phyloP scores from a whole-genome alignment of 257 asterid species.

The Solanum appendiculatum region DNA sequence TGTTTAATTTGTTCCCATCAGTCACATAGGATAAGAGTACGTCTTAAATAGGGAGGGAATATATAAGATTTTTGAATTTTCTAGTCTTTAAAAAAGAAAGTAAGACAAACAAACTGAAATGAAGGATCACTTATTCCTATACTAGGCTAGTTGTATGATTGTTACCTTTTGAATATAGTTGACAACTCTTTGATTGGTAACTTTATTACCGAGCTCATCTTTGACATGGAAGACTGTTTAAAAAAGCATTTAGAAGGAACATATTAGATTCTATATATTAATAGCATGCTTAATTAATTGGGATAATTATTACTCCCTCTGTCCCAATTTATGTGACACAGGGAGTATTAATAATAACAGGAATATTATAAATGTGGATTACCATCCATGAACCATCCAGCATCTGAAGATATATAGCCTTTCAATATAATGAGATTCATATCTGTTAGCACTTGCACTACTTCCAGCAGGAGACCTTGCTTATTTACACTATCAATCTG shows the following conservation, averaged over 20 bases:
- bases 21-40: background rate
- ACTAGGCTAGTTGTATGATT: background rate
- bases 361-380: background rate
- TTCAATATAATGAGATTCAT: slow-evolving; percentile 59
- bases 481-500: slow-evolving; percentile 65
- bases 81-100: no score
- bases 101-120: background rate
- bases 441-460: slow-evolving; percentile 65
- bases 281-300: background rate
- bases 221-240: slow-evolving; percentile 66
- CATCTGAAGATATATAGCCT: slow-evolving; percentile 75
- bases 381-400: slow-evolving; percentile 87
- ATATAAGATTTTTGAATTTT: no score
- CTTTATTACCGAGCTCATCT: slow-evolving; percentile 51
- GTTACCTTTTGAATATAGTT: slow-evolving; percentile 58
- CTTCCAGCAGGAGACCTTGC: slow-evolving; percentile 64
- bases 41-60: background rate
- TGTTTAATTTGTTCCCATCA: background rate
- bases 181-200: slow-evolving; percentile 51
- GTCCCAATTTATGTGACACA: background rate
- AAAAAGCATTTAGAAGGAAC: background rate
- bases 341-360: background rate
- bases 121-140: background rate
- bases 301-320: background rate
- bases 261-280: background rate